These are phyloP conservation scores for Coemansia sp. DNA, from an alignment of 192 early-diverging fungal species.

Conservation along the genomic window DNA sequence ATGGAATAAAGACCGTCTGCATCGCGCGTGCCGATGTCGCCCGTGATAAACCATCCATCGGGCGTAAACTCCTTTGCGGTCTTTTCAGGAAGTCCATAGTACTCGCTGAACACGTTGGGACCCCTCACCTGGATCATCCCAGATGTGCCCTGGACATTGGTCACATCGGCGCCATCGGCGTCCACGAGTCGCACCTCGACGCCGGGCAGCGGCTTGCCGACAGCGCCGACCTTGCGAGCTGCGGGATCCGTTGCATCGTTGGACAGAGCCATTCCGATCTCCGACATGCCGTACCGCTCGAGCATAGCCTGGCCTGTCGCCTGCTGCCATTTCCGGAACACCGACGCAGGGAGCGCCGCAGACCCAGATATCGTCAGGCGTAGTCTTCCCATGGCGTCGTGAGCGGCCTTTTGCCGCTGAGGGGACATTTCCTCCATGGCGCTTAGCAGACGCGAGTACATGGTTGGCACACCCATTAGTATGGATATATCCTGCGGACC, in stretches of 20 bases:
- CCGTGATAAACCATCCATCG: conserved; percentile 80
- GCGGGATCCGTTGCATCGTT: conserved; percentile 42
- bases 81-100: conserved; percentile 68
- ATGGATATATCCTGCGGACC: conserved; percentile 59
- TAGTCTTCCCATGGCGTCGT: conserved; percentile 58
- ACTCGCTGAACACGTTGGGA: conserved; percentile 71
- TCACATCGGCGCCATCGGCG: conserved; percentile 52
- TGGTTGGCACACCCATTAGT: conserved; percentile 89
- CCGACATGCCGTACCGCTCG: conserved; percentile 87
- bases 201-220: conserved; percentile 71
- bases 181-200: conserved; percentile 62
- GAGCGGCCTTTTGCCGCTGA: conserved; percentile 41
- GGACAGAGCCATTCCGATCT: conserved; percentile 88
- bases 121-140: conserved; percentile 77
- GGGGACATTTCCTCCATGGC: conserved; percentile 53
- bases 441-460: conserved; percentile 72
- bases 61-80: conserved; percentile 67
- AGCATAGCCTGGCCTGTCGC: conserved; percentile 73
- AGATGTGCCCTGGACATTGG: conserved; percentile 46
- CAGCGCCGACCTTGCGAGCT: conserved; percentile 54
- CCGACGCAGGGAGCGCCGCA: conserved; percentile 66
- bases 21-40: conserved; percentile 67
- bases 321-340: conserved; percentile 67
- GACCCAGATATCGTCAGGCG: conserved; percentile 79
- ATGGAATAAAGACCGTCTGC: conserved; percentile 64